Base-by-base conservation (phyloP, 2,329 filamentous ascomycete species). In the Karstenula rhodostoma region DNA sequence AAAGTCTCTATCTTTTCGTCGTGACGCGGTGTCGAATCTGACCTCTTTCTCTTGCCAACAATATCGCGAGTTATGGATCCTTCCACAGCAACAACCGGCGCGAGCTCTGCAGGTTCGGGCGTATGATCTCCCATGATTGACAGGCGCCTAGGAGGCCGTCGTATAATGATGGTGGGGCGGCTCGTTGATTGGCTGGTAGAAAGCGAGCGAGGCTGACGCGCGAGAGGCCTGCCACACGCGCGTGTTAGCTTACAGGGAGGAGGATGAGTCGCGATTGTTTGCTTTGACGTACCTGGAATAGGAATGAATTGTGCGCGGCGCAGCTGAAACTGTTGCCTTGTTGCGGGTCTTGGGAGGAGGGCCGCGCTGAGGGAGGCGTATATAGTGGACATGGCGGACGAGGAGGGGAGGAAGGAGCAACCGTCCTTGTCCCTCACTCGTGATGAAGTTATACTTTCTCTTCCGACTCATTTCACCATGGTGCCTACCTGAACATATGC, bases 321-420 rank as follows among this genome's bases (percentile, higher is more conserved):
- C 51, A 40, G 65, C 65, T 66, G 65, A 65, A 61, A 60, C 59
- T 56, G 67, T 58, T 69, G 68, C 67, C 68, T 71, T 64, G 62
- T 17, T 61, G 32, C 33, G 49, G 57, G 42, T 57, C 43, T 37
- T 25, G 19, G 23, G n/a, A 29, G 10, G 57, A 48, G 54, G 54
- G 56, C 55, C 57, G 51, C 55, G 57, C 56, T 47, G 60, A 42
- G 52, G 58, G 47, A 46, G 15, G 23, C n/a, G 32, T 29, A 44
- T 64, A 64, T 69, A 69, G 63, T 54, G 60, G 44, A 13, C 22
- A 25, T 9, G 19, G n/a, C 33, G 53, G 29, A 17, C 48, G 10
- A n/a, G 7, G 33, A 32, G 57, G 48, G 17, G 22, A 54, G 51
- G 25, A 44, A 37, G 12, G 33, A 22, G 9, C 35, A 9, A 40